Percentiles rank a stretch among this genome's conserved stretches.
Conservation (phyloP, 1,284 basidiomycete genomes). For the Wallemia hederae region DNA sequence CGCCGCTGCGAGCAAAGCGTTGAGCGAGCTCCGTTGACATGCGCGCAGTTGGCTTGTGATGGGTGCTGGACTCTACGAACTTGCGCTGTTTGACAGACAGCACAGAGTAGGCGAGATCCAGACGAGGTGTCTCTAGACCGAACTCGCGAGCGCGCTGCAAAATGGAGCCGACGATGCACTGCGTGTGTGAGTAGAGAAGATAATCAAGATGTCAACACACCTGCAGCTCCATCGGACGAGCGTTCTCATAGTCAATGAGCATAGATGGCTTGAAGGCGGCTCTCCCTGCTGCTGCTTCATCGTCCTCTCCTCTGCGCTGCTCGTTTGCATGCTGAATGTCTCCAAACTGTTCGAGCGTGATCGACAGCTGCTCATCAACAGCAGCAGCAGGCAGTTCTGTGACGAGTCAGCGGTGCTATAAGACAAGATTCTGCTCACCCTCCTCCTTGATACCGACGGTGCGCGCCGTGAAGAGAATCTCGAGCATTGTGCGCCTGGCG, state of each 20-base stretch:
- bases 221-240: slow-evolving; percentile 18
- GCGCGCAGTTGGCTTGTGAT: not conserved
- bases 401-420: not conserved
- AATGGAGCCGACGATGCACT: not conserved
- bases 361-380: slow-evolving; percentile 14
- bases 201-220: slow-evolving; percentile 6
- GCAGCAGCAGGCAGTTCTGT: not conserved
- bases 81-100: not conserved
- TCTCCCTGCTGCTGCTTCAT: slow-evolving; percentile 2
- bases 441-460: not conserved
- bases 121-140: not conserved
- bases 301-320: not conserved
- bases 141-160: not conserved
- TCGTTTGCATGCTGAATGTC: not conserved
- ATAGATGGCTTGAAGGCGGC: slow-evolving; percentile 14
- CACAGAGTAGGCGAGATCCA: not conserved
- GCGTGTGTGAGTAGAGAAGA: slow-evolving; percentile 4
- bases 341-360: slow-evolving; percentile 11
- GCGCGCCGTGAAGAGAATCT: not conserved
- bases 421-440: not conserved
- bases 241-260: slow-evolving; percentile 18
- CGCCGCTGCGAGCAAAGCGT: not conserved
- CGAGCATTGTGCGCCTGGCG: not conserved
- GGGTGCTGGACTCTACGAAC: not conserved
- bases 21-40: not conserved